A percentile compares a stretch with the other conserved stretches of the same genome.
Conservation (phyloP, 306 rosid genomes). For the Begonia loranthoides region DNA sequence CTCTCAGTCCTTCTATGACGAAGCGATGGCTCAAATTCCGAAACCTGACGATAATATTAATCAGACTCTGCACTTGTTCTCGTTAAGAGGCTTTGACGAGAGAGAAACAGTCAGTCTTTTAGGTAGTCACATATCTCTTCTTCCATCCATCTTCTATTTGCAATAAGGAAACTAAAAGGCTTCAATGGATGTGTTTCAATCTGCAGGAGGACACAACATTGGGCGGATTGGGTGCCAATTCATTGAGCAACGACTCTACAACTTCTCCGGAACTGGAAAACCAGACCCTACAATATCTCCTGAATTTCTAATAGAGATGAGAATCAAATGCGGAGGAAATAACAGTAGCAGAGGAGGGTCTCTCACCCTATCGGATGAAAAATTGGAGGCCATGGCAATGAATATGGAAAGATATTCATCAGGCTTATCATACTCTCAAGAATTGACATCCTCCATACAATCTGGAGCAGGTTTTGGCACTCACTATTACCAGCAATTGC, state of each 20-base stretch:
- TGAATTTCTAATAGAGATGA: conserved; percentile 43
- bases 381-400: conserved; percentile 11
- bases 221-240: conserved; percentile 71
- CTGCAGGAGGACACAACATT: conserved; percentile 79
- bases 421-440: conserved; percentile 29
- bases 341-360: conserved; percentile 7
- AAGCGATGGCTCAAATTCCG: conserved; percentile 55
- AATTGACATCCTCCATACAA: conserved; percentile 31
- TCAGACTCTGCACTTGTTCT: conserved; percentile 45
- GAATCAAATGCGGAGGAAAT: conserved; percentile 26
- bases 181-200: conserved; percentile 1
- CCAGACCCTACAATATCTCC: conserved; percentile 55
- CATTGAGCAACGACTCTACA: conserved; percentile 40
- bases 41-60: conserved; percentile 47
- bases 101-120: conserved; percentile 89
- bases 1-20: conserved; percentile 29
- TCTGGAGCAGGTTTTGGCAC: conserved; percentile 53
- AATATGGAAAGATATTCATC: conserved; percentile 8
- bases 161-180: no score
- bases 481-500: conserved; percentile 48
- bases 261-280: conserved; percentile 54
- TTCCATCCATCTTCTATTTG: not conserved
- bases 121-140: conserved; percentile 19
- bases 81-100: conserved; percentile 51
- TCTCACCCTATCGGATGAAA: conserved; percentile 7